These are phyloP conservation scores for Tolypocladium paradoxum DNA, from an alignment of 2,329 filamentous ascomycete species.

Conservation along the genomic window DNA sequence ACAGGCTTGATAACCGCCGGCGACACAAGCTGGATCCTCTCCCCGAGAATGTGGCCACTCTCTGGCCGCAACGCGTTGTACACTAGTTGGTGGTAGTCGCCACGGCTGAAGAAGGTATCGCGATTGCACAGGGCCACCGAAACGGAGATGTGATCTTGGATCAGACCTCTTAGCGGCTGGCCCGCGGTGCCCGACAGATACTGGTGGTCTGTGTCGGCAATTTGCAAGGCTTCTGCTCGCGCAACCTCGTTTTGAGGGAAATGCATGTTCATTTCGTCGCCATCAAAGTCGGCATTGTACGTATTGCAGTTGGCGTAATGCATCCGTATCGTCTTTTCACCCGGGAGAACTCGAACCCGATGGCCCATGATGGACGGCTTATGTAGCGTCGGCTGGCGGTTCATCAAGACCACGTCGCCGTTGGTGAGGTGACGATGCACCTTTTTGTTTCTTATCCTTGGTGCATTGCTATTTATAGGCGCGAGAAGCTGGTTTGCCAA, in stretches of 20 bases:
- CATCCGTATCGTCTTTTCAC: conserved; percentile 97
- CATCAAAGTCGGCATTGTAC: conserved; percentile 98
- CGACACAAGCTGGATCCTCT: conserved; percentile 68
- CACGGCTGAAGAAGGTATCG: conserved; percentile 80
- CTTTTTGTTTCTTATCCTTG: conserved; percentile 81
- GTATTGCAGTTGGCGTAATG: conserved; percentile 99
- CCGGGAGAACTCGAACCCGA: conserved; percentile 78
- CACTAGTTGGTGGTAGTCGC: conserved; percentile 86
- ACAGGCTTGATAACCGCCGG: conserved; percentile 76
- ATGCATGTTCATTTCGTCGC: conserved; percentile 99
- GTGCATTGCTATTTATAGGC: conserved; percentile 63
- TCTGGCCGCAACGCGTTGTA: conserved; percentile 86
- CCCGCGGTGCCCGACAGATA: conserved; percentile 91
- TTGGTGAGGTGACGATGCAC: conserved; percentile 93
- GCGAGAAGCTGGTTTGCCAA: conserved; percentile 89
- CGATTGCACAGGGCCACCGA: conserved; percentile 82
- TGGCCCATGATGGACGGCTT: conserved; percentile 99
- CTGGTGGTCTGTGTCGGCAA: conserved; percentile 95
- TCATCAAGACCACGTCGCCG: conserved; percentile 96
- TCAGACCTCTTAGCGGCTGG: conserved; percentile 86
- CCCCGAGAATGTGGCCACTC: conserved; percentile 73
- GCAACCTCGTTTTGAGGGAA: conserved; percentile 97
- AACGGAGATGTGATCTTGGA: conserved; percentile 97
- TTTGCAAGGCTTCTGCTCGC: conserved; percentile 79
- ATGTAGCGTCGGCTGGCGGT: conserved; percentile 92